Base-by-base conservation (phyloP, 345 rosid genomes). In the Heritiera littoralis region DNA sequence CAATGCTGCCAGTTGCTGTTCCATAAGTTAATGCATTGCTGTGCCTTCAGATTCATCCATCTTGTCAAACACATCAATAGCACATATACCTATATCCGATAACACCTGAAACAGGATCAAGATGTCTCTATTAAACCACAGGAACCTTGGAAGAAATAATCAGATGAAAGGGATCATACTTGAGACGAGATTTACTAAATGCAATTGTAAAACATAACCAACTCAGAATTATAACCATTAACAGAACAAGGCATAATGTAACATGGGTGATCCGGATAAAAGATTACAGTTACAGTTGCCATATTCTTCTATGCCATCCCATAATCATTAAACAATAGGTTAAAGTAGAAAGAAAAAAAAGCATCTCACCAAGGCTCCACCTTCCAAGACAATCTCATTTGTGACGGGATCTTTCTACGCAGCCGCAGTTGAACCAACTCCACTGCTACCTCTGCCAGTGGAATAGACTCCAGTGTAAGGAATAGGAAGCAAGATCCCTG, bases 31-130 rank as follows among this genome's bases (percentile, higher is more conserved):
- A 78, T 96, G 99, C 75, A 96, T 96, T 18, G 98, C 94, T 43
- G 99, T 94, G 70, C 99, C 94, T 87, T 96, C 99, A 45, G 93
- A 94, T 83, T 96, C 99, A 75, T 96, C 99, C 99, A 96, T 96
- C 90, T 96, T 96, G 85, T 96, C 98, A 83, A 96, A 96, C 85
- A 94, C 99, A 82, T 96, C 99, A 83, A 96, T 96, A 76, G 99
- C 99, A 85, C 99, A 96, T 46, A 96, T 96, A 78, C 99, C 98
- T 98, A 94, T 94, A 84, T 96, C 99, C 58, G 98, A 98, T 71
- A 96, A 87, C 51, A 94, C 99, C 99, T 96, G 92, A 84, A 49
- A 87, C 55, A 81, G 15, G 82, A 30, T 11, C 60, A 48, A 74
- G 11, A 66, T 12, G 12, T 68, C 69, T 81, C 78, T 28, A 60